A percentile compares a stretch with the other conserved stretches of the same genome.
Evolutionary conservation across 2,329 filamentous ascomycete genomes (phyloP).

Genomic region (Phyllosticta capitalensis): DNA sequence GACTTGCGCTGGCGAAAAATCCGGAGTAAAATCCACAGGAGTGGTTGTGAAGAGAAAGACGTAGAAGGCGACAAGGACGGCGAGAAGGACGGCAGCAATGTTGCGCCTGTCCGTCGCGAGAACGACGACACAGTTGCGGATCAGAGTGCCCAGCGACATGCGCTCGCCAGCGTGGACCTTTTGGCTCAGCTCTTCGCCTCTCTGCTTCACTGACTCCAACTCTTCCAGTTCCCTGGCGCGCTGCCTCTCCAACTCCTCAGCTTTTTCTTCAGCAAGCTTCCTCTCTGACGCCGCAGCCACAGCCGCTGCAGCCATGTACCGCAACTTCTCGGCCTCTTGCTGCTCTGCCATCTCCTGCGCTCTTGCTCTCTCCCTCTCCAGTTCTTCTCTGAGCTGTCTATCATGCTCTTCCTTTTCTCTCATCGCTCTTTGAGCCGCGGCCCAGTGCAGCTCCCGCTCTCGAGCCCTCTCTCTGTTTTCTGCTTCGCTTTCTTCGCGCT

Average conservation of each 20-base stretch:
- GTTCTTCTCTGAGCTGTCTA: conserved; percentile 11
- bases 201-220: neutral
- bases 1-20: conserved; percentile 17
- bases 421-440: neutral
- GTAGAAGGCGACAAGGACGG: neutral
- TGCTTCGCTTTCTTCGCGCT: conserved; percentile 18
- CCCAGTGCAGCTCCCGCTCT: conserved; percentile 12
- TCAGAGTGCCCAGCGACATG: conserved; percentile 37
- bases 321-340: conserved; percentile 16
- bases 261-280: neutral
- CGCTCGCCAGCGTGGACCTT: neutral
- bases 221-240: neutral
- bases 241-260: neutral
- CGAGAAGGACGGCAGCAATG: conserved; percentile 26
- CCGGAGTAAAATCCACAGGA: conserved; percentile 14
- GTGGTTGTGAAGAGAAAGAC: neutral
- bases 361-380: neutral
- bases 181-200: neutral
- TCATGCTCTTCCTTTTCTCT: neutral
- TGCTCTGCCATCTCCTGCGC: conserved; percentile 10
- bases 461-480: conserved; percentile 22
- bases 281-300: conserved; percentile 6
- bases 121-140: conserved; percentile 41
- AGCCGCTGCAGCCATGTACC: conserved; percentile 4
- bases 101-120: conserved; percentile 41